Evolutionary conservation across 1,284 basidiomycete species (phyloP).

Genomic region (Caloboletus firmus): DNA sequence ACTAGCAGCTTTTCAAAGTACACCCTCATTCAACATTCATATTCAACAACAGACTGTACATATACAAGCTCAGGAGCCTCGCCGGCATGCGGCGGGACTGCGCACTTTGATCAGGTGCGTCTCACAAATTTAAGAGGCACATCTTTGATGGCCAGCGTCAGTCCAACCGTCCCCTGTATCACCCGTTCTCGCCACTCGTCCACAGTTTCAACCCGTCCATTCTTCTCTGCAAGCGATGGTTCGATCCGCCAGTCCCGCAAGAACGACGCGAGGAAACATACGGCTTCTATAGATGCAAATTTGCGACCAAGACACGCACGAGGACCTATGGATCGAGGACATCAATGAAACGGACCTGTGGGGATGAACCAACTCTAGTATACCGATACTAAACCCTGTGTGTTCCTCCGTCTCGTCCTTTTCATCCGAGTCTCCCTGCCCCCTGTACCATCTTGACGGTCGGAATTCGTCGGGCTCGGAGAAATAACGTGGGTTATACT

Average conservation of each 20-base stretch:
- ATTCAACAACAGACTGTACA: neutral
- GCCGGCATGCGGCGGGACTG: too few species aligned
- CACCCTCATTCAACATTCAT: too few species aligned
- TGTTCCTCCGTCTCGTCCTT: constrained; percentile 37
- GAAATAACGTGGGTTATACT: constrained; percentile 41
- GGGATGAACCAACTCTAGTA: neutral
- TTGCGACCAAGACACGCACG: constrained; percentile 56
- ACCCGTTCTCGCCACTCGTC: constrained; percentile 47
- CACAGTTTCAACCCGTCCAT: constrained; percentile 37
- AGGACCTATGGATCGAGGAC: constrained; percentile 36
- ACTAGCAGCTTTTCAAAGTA: too few species aligned
- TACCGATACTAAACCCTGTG: constrained; percentile 50
- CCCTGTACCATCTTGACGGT: constrained; percentile 43
- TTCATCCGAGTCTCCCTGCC: constrained; percentile 7
- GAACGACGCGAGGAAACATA: constrained; percentile 50
- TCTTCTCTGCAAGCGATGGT: too few species aligned
- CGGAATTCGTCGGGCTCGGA: constrained; percentile 40
- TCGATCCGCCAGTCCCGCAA: constrained; percentile 53
- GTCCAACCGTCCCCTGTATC: constrained; percentile 39
- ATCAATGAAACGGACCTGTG: neutral
- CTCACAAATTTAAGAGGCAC: constrained; percentile 44
- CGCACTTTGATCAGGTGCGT: constrained; percentile 4
- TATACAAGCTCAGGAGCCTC: too few species aligned
- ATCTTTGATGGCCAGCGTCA: constrained; percentile 44
- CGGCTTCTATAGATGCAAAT: constrained; percentile 52